Conservation (phyloP, 345 rosid species). For the Populus tremula region DNA sequence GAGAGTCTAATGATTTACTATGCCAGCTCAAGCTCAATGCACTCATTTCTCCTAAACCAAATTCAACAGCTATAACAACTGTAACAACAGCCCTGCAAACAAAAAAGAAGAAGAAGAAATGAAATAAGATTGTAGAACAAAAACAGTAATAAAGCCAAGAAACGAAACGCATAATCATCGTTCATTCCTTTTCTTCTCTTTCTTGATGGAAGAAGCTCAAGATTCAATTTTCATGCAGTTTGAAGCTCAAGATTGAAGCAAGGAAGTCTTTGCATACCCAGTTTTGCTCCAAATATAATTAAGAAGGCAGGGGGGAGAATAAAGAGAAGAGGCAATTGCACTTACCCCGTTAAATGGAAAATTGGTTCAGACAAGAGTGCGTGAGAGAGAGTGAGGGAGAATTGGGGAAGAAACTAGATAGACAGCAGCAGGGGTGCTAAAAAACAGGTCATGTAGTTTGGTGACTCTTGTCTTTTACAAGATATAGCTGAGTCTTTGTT, state of each 20-base stretch:
- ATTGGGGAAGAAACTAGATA: not conserved
- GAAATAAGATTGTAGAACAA: not conserved
- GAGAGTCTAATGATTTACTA: constrained; percentile 5
- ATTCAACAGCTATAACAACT: not conserved
- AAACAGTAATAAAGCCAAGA: not conserved
- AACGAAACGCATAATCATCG: not conserved
- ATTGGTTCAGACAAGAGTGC: not conserved
- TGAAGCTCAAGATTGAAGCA: not conserved
- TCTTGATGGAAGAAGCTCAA: not conserved
- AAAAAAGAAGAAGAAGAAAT: not conserved
- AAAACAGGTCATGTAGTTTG: not conserved
- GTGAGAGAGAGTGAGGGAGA: not conserved
- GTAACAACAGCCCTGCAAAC: not conserved
- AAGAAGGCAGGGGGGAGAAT: not conserved
- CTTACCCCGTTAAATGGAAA: not conserved
- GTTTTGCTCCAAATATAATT: too few species aligned
- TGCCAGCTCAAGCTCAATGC: constrained; percentile 43
- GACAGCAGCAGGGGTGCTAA: not conserved
- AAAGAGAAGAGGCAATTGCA: not conserved
- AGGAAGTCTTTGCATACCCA: not conserved
- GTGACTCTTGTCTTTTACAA: too few species aligned
- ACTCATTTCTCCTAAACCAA: constrained; percentile 37
- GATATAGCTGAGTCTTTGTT: not conserved
- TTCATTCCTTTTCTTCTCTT: not conserved
- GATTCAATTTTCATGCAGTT: not conserved